Conservation (phyloP, 1,284 basidiomycete species). For the Austroboletus olivaceoglutinosus region DNA sequence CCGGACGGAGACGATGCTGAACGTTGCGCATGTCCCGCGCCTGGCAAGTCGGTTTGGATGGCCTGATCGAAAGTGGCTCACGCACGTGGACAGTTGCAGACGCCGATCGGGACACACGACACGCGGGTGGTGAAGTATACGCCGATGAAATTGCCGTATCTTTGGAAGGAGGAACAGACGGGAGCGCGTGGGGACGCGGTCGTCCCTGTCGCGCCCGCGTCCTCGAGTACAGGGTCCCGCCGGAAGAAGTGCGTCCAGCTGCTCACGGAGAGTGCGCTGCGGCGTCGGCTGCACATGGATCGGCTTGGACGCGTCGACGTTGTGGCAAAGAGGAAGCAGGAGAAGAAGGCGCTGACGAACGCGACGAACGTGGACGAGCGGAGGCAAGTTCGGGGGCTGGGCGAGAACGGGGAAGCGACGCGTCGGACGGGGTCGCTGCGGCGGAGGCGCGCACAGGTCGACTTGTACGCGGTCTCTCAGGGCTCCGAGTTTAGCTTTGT, state of each 20-base stretch:
- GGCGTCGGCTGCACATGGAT: constrained; percentile 20
- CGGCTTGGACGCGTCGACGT: no score
- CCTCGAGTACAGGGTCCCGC: not conserved
- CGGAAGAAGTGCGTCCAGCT: constrained; percentile 22
- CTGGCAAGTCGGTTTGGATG: constrained; percentile 17
- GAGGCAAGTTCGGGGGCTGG: not conserved
- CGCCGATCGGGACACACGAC: constrained; percentile 19
- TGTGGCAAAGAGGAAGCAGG: constrained; percentile 1
- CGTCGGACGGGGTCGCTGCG: constrained; percentile 1
- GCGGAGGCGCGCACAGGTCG: constrained; percentile 12
- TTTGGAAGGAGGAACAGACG: constrained; percentile 21
- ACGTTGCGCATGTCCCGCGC: constrained; percentile 13
- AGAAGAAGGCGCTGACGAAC: constrained; percentile 16
- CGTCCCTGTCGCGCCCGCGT: not conserved
- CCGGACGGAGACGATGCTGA: constrained; percentile 15
- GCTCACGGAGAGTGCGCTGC: constrained; percentile 22
- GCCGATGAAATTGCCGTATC: constrained; percentile 15
- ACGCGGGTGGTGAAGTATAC: constrained; percentile 20
- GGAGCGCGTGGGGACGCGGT: not conserved
- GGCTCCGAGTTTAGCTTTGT: constrained; percentile 16
- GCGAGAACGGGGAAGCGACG: constrained; percentile 9
- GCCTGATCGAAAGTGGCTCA: not conserved
- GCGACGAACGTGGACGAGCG: constrained; percentile 15
- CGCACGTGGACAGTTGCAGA: constrained; percentile 11
- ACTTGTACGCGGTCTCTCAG: constrained; percentile 21